Evolutionary conservation across 768 basidiomycete species (phyloP), one percentile per base, ranked within the genome.

Genomic region (Cystoderma amianthinum): DNA sequence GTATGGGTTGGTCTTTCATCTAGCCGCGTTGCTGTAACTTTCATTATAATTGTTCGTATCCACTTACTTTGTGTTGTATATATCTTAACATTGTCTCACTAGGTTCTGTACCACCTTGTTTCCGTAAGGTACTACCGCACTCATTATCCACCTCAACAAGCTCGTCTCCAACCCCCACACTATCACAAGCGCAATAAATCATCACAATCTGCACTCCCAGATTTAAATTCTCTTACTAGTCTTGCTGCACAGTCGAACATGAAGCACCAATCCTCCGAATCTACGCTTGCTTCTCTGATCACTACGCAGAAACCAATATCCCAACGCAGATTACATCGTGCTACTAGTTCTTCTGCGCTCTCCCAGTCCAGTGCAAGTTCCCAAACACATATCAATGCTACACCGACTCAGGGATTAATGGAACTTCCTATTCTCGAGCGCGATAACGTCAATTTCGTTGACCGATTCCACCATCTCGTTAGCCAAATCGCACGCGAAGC

Each of bases 1-100:
- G 57, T 62, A 5, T 87, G 82, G 84, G 52, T 82, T 16, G 61
- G 62, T 32, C 64, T 78, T 6, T 66, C 78, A 0, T 48, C 71
- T 36, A 41, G 76, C 37, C 76, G 85, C 30, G 56, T 84, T 22
- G 51, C 68, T 7, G 36, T 84, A 17, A 85, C 84, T 1, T 44
- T 64, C 30, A 44, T 61, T 19, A 48, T 80, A 37, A 56, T 76
- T 41, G 85, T 87, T 51, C 57, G 83, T 70, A 7, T 43, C 22
- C 38, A 34, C 16, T 30, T 9, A 13, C 22, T 33, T 37, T 2
- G 24, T 2, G 35, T 22, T 21, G 39, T 22, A 20, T 39, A 10
- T 41, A n/a, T 42, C 32, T 39, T 49, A 13, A 41, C 36, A 21
- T 22, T 12, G 40, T 34, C 28, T 46, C 12, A 37, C 16, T 50